Percentiles rank a stretch among this genome's conserved stretches.
Evolutionary conservation across 495 filamentous ascomycete species (phyloP).

Genomic region (Aspergillus nanangensis): DNA sequence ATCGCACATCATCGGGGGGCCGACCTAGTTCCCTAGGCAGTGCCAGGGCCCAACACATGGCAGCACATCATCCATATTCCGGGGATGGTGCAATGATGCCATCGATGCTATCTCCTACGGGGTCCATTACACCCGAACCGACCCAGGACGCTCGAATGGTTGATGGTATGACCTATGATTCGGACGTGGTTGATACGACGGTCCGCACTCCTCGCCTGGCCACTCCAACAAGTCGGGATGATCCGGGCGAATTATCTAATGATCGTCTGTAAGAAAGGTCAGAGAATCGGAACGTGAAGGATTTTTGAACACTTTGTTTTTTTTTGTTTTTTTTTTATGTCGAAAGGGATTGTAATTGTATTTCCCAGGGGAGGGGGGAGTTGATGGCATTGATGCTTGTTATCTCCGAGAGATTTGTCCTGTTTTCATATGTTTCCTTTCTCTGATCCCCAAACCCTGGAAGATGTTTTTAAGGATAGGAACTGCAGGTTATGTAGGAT

Average conservation of each 20-base stretch:
- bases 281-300: neutral
- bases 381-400: no score
- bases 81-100: slow-evolving; percentile 27
- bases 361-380: no score
- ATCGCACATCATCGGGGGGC: slow-evolving; percentile 29
- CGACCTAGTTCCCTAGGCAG: slow-evolving; percentile 35
- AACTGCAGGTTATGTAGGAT: neutral
- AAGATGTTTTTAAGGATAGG: no score
- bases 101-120: slow-evolving; percentile 26
- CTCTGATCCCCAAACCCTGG: no score
- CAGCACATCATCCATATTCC: slow-evolving; percentile 19
- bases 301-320: no score
- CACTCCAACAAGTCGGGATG: slow-evolving; percentile 18
- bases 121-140: slow-evolving; percentile 37
- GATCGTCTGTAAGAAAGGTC: neutral
- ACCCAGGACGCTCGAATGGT: slow-evolving; percentile 46
- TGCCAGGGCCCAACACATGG: slow-evolving; percentile 19
- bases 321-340: no score
- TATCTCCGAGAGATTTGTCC: no score
- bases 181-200: slow-evolving; percentile 50
- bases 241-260: neutral
- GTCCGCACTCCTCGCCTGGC: slow-evolving; percentile 37
- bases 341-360: no score
- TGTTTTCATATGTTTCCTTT: no score
- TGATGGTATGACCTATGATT: slow-evolving; percentile 54